Evolutionary conservation across 305 asterid genomes (phyloP).

Genomic region (Fraxinus velutina): DNA sequence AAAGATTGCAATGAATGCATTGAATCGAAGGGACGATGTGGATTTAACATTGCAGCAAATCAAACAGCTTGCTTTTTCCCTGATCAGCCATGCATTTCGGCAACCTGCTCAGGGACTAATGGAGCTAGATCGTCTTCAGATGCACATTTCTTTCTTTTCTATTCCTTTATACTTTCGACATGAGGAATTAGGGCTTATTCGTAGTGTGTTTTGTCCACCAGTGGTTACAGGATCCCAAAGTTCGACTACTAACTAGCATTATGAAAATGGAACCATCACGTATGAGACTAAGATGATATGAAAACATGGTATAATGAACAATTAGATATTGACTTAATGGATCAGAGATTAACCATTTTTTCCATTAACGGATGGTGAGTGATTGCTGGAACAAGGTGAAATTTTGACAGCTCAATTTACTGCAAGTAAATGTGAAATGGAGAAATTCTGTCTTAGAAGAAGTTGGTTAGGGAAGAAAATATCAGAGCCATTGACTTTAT

Average conservation of each 20-base stretch:
- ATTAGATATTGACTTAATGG: background rate
- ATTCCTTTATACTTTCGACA: background rate
- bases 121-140: slow-evolving; percentile 25
- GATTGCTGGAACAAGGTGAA: background rate
- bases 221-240: background rate
- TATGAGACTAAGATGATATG: background rate
- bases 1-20: slow-evolving; percentile 41
- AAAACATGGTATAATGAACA: background rate
- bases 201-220: background rate
- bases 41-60: slow-evolving; percentile 29
- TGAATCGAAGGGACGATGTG: slow-evolving; percentile 51
- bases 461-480: background rate
- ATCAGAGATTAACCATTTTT: background rate
- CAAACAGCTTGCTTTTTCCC: slow-evolving; percentile 51
- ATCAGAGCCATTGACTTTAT: background rate
- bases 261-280: background rate
- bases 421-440: background rate
- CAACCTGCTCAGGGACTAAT: slow-evolving; percentile 29
- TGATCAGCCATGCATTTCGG: slow-evolving; percentile 30
- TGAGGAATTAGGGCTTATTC: background rate
- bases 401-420: too few relatives aligned
- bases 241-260: background rate
- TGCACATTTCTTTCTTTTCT: slow-evolving; percentile 20
- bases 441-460: background rate
- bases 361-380: background rate